Base-by-base conservation (phyloP, 176 grass and related monocot species). In the Puccinellia tenuiflora region DNA sequence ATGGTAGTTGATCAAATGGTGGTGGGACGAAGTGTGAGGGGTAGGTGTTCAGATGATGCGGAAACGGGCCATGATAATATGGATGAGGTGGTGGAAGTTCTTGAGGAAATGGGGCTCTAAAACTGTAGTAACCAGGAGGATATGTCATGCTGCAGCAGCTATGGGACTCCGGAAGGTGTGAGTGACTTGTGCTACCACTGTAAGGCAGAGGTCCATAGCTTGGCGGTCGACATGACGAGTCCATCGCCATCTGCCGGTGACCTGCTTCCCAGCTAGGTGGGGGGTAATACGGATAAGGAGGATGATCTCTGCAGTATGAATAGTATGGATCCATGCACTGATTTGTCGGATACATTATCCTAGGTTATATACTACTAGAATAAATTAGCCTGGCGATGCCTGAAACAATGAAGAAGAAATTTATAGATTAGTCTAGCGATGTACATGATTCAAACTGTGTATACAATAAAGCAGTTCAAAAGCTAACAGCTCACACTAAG, bases 251-350 rank as follows among this genome's bases (percentile, higher is more conserved):
- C 5, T 21, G 51, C 33, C 63, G 81, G 16, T 81, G 84, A 17
- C 81, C 52, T 6, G 45, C 48, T 66, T 97, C 89, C 86, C 84
- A 89, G 22, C 35, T 35, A 1, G 84, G 65, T 43, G 86, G 88
- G 29, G 84, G 82, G 28, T 91, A 86, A 78, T 89, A 79, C 34
- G 86, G 67, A 29, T 86, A 88, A 1, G 86, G 75, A 68, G 47
- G 38, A 56, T 88, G 72, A 22, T 88, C 77, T 81, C 83, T 81
- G 88, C 89, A 87, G 18, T 92, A 81, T 45, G 84, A 86, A 24
- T 80, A 77, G 71, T 92, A 92, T 81, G 92, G 85, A 68, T 94
- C 89, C 94, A 94, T 90, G 73, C 84, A 88, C 42, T 73, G 71
- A 48, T 86, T 90, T 42, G 86, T 26, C 1, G 86, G 86, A 84